Conservation (phyloP, 495 filamentous ascomycete species). For the Talaromyces thailandensis region DNA sequence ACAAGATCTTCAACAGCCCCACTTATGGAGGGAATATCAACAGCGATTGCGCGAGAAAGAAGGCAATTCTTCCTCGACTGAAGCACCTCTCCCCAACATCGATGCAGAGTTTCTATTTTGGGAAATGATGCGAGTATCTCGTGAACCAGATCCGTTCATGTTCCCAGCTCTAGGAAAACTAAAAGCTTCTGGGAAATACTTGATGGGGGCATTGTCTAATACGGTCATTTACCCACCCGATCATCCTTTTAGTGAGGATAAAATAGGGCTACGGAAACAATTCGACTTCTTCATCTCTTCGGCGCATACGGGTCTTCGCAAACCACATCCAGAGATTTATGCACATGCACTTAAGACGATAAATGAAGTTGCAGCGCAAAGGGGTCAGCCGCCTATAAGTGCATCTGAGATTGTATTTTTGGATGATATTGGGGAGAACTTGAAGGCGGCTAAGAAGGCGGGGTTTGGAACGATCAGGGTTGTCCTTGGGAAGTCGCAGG, state of each 20-base stretch:
- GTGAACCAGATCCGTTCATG: constrained; percentile 74
- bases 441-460: constrained; percentile 65
- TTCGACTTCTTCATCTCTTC: constrained; percentile 81
- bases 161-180: constrained; percentile 71
- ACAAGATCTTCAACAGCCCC: constrained; percentile 54
- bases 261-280: constrained; percentile 41
- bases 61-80: constrained; percentile 9
- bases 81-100: constrained; percentile 55
- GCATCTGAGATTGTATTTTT: constrained; percentile 74
- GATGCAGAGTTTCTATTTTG: constrained; percentile 79
- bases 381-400: constrained; percentile 44
- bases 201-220: constrained; percentile 80
- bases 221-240: constrained; percentile 71
- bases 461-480: constrained; percentile 86
- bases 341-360: constrained; percentile 57
- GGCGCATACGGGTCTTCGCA: constrained; percentile 80
- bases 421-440: constrained; percentile 93
- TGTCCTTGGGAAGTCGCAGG: constrained; percentile 61
- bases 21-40: constrained; percentile 58
- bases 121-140: constrained; percentile 78
- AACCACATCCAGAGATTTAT: constrained; percentile 80
- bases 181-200: constrained; percentile 50
- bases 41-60: constrained; percentile 24
- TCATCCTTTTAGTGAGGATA: constrained; percentile 44
- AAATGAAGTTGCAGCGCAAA: constrained; percentile 46